Conservation (phyloP, 306 rosid species). For the Comarum palustre region DNA sequence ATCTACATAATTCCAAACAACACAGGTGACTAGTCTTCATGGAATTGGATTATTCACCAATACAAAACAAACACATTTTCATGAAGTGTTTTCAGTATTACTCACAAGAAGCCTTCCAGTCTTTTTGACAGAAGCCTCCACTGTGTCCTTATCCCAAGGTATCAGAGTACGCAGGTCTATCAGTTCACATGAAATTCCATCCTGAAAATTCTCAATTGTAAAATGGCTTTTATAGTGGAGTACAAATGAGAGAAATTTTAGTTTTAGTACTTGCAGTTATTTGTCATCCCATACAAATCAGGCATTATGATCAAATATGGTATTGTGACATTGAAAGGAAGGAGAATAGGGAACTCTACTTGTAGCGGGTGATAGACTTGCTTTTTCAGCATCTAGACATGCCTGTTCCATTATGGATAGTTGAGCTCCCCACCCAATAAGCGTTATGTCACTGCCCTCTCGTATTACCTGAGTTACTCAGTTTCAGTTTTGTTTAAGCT, state of each 20-base stretch:
- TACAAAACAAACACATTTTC: neutral
- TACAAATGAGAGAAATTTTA: constrained; percentile 3
- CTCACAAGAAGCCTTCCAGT: constrained; percentile 96
- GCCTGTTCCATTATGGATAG: constrained; percentile 88
- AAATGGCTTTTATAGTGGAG: constrained; percentile 1
- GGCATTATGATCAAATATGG: neutral
- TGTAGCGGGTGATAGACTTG: constrained; percentile 28
- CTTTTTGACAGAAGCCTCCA: constrained; percentile 84
- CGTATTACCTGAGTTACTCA: constrained; percentile 57
- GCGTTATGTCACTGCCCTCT: constrained; percentile 81
- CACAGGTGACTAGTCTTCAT: neutral
- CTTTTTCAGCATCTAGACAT: constrained; percentile 84
- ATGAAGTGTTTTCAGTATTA: constrained; percentile 17
- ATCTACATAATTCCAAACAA: constrained; percentile 39
- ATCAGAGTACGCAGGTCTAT: constrained; percentile 85
- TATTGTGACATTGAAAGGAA: neutral
- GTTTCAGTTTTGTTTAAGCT: constrained; percentile 18
- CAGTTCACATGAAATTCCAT: constrained; percentile 90
- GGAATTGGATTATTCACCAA: constrained; percentile 17
- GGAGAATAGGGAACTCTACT: neutral
- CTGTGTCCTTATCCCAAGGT: constrained; percentile 97
- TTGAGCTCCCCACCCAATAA: constrained; percentile 99
- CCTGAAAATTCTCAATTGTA: constrained; percentile 49
- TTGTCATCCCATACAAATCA: neutral
- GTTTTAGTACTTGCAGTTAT: neutral